Conservation (phyloP, 805 yeast species). For the Candida insectalens region DNA sequence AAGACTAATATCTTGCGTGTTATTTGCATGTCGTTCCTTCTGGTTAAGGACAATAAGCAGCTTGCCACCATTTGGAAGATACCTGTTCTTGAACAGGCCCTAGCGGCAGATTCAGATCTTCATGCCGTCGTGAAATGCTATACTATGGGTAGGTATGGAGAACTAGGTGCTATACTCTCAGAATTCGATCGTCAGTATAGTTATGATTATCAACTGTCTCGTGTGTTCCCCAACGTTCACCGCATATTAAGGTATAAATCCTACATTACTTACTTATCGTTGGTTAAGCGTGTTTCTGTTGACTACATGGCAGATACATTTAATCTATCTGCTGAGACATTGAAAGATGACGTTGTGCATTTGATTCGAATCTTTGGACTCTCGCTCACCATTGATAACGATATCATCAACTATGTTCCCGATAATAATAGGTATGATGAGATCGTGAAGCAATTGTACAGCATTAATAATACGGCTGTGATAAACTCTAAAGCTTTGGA, state of each 20-base stretch:
- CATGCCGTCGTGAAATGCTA: conserved; percentile 16
- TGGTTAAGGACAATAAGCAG: conserved; percentile 8
- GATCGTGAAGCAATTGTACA: conserved; percentile 5
- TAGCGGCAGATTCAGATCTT: conserved; percentile 12
- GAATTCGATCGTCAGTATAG: conserved; percentile 5
- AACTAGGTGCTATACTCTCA: neutral
- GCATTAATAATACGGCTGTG: conserved; percentile 7
- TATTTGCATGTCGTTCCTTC: conserved; percentile 12
- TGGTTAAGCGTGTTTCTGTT: conserved; percentile 15
- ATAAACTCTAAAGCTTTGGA: conserved; percentile 12
- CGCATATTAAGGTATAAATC: conserved; percentile 21
- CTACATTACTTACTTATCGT: conserved; percentile 24
- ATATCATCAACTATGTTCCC: conserved; percentile 2
- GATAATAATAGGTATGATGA: neutral
- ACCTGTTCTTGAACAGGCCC: conserved; percentile 10
- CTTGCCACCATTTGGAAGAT: conserved; percentile 7
- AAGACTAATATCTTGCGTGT: conserved; percentile 11
- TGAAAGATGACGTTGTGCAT: conserved; percentile 12
- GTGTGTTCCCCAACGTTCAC: conserved; percentile 16
- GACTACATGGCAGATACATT: conserved; percentile 14
- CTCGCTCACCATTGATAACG: conserved; percentile 16
- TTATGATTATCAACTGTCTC: conserved; percentile 15
- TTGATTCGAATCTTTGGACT: conserved; percentile 16
- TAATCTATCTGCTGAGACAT: conserved; percentile 7
- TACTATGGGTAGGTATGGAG: conserved; percentile 2